A percentile compares a stretch with the other conserved stretches of the same genome.
These are phyloP conservation scores for Naegleria fowleri DNA, from an alignment of 208 protist species.

Conservation along the genomic window DNA sequence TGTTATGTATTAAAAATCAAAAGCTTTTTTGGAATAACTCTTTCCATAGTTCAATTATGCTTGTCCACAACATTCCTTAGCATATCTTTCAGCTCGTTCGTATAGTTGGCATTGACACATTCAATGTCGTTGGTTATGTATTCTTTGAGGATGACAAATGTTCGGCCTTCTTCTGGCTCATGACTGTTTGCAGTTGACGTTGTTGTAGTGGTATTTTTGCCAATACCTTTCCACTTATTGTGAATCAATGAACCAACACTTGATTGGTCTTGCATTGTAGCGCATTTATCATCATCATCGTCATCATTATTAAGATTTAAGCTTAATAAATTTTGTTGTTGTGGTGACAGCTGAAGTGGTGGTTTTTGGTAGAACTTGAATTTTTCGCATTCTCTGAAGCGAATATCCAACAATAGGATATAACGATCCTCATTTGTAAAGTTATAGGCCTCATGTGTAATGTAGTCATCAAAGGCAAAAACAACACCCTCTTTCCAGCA, in stretches of 20 bases:
- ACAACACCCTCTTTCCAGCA: constrained; percentile 7
- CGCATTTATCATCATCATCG: not conserved
- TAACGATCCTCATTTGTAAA: constrained; percentile 2
- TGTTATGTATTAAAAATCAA: too few species aligned
- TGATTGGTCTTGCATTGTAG: not conserved
- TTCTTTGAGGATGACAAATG: not conserved
- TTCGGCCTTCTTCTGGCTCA: not conserved
- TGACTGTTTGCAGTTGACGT: not conserved
- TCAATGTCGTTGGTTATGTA: not conserved
- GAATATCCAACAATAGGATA: constrained; percentile 28
- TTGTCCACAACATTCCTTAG: not conserved
- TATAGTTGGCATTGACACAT: not conserved
- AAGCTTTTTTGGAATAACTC: too few species aligned
- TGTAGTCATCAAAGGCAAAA: constrained; percentile 32
- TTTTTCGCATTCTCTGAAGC: not conserved
- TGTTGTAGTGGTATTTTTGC: not conserved
- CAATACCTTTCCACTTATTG: not conserved
- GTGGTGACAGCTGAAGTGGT: not conserved
- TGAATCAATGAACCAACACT: not conserved
- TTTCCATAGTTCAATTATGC: not conserved
- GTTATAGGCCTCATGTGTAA: constrained; percentile 36
- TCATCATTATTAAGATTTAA: not conserved
- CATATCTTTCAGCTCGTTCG: not conserved
- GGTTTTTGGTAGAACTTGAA: not conserved
- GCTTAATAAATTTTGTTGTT: too few species aligned